Base-by-base conservation (phyloP, 345 rosid species). In the Melaleuca alternifolia region DNA sequence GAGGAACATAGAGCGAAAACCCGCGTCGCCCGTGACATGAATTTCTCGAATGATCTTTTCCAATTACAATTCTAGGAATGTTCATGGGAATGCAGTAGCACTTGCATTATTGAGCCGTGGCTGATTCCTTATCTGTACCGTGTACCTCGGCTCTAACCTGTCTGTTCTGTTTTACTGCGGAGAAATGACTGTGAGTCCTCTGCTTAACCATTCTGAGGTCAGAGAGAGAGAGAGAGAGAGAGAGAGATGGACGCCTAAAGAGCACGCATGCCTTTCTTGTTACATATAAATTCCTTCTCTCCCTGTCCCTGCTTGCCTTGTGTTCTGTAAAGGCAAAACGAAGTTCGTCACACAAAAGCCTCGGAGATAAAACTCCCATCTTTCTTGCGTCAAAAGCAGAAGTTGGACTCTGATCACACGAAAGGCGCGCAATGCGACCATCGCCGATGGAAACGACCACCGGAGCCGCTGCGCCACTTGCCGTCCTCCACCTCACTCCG, bases 401-500 rank as follows among this genome's bases (percentile, higher is more conserved):
- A 10, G 48, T 20, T 48, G 20, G 28, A 62, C 76, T 62, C 30
- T 20, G 44, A 2, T 62, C 76, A 0, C 44, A 30, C 76, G 44
- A 37, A 62, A 62, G 76, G 76, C 23, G 2, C 79, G 79, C 18
- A 37, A 71, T 71, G 81, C 24, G 81, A 37, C 26, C 81, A 9
- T 33, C 48, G 26, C 81, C 48, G 81, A 71, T 71, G 81, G 48
- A 71, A 41, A 5, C 81, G 11, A 9, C 81, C 81, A 11, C 81
- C 0, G 21, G 26, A 9, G 24, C 48, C 81, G 81, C 81, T 21
- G 81, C 3, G 11, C 46, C 11, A 8, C 79, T 16, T 46, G 10
- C 10, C 23, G 23, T 23, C 57, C 57, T 54, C 57, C 81, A 48
- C 57, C 56, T 54, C 76, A 88, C 89, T 16, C 89, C 93, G 2